phyloP scores from a whole-genome alignment of 257 asterid genomes.

The Jasminum sambac region DNA sequence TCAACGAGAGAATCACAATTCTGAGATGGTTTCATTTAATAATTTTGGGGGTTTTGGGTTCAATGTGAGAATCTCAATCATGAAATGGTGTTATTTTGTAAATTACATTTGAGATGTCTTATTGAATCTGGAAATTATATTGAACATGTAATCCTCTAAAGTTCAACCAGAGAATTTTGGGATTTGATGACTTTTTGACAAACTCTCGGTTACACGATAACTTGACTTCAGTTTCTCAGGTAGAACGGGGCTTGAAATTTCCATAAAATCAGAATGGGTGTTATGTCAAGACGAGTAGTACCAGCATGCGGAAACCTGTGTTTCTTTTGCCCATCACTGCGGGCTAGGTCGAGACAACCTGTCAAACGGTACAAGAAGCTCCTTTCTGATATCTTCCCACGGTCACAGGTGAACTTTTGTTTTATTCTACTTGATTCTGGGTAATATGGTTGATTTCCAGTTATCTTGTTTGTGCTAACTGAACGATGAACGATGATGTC shows the following conservation, averaged over 20 bases:
- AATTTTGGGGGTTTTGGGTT: too few species aligned
- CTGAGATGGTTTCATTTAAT: not conserved
- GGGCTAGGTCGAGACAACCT: slow-evolving; percentile 58
- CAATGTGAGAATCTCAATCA: too few species aligned
- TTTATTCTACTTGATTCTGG: not conserved
- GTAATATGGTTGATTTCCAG: not conserved
- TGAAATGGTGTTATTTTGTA: not conserved
- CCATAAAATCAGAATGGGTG: slow-evolving; percentile 37
- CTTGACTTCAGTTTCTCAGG: not conserved
- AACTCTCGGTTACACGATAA: not conserved
- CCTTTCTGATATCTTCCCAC: slow-evolving; percentile 45
- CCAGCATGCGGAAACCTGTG: slow-evolving; percentile 54
- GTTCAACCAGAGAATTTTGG: not conserved
- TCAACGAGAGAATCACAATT: not conserved
- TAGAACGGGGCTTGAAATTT: slow-evolving; percentile 3
- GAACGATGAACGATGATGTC: not conserved
- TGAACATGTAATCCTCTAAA: not conserved
- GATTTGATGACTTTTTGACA: not conserved
- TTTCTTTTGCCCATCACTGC: slow-evolving; percentile 51
- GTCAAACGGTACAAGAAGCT: slow-evolving; percentile 58
- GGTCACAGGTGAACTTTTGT: slow-evolving; percentile 40
- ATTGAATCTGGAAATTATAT: not conserved
- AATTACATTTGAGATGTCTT: not conserved
- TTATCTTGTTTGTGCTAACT: not conserved
- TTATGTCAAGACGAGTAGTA: slow-evolving; percentile 53